A percentile compares a stretch with the other conserved stretches of the same genome.
Evolutionary conservation across 2,329 filamentous ascomycete genomes (phyloP).

Genomic region (Aspergillus novofumigatus): DNA sequence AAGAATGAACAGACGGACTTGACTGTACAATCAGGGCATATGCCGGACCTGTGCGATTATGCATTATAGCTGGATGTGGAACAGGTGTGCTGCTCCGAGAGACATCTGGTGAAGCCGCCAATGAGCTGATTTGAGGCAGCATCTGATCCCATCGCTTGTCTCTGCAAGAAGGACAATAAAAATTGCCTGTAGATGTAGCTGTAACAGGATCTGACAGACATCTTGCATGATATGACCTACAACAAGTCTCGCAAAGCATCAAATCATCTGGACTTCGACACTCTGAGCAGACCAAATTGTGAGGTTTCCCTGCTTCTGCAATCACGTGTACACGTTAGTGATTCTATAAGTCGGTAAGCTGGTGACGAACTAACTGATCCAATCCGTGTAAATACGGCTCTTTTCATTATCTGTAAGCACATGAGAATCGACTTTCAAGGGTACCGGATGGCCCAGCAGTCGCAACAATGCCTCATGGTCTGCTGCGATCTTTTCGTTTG

Average conservation of each 20-base stretch:
- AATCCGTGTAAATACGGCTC: constrained; percentile 25
- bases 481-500: background rate
- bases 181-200: constrained; percentile 5
- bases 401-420: constrained; percentile 15
- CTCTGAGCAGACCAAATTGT: constrained; percentile 27
- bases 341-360: background rate
- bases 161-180: constrained; percentile 26
- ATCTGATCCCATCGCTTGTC: constrained; percentile 19
- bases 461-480: background rate
- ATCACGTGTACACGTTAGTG: constrained; percentile 2
- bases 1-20: background rate
- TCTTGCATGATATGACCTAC: constrained; percentile 26
- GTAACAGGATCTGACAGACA: constrained; percentile 15
- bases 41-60: background rate
- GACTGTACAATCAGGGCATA: background rate
- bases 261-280: constrained; percentile 24
- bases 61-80: background rate
- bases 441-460: background rate
- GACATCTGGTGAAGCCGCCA: constrained; percentile 4
- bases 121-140: constrained; percentile 10
- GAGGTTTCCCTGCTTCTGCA: constrained; percentile 22
- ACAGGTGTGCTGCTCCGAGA: constrained; percentile 11
- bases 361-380: constrained; percentile 21
- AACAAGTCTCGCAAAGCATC: constrained; percentile 27
- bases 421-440: background rate